These are phyloP conservation scores for Rosa chinensis DNA, from an alignment of 306 rosid species.

Conservation along the genomic window DNA sequence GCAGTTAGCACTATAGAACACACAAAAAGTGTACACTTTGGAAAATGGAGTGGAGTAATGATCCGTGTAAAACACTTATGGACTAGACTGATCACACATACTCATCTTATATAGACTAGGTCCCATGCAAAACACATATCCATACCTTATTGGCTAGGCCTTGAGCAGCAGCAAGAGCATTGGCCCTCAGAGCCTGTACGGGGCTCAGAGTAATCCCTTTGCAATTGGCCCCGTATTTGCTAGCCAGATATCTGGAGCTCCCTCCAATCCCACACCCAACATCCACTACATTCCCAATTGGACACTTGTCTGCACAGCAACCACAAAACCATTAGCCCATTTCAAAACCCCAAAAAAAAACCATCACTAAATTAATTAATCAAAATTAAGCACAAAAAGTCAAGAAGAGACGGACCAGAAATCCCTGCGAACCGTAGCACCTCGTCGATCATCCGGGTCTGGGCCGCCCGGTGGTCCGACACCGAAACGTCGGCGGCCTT, in stretches of 20 bases:
- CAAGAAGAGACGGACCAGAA: constrained; percentile 12
- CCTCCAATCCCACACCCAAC: constrained; percentile 99
- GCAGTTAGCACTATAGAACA: too few relatives aligned
- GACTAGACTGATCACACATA: too few relatives aligned
- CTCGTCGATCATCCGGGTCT: constrained; percentile 82
- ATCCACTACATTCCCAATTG: constrained; percentile 45
- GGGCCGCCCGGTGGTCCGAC: constrained; percentile 77
- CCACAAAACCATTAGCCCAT: not conserved
- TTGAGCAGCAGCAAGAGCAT: constrained; percentile 68
- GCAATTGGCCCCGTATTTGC: constrained; percentile 57
- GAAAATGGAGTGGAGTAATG: too few relatives aligned
- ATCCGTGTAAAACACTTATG: not conserved
- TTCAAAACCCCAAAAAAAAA: not conserved
- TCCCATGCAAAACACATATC: not conserved
- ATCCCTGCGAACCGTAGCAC: constrained; percentile 64
- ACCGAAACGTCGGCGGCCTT: constrained; percentile 44
- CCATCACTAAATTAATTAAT: not conserved
- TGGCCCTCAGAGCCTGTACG: constrained; percentile 84
- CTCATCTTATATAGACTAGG: too few relatives aligned
- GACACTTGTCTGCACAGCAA: constrained; percentile 22
- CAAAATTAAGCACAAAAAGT: not conserved
- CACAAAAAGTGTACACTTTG: too few relatives aligned
- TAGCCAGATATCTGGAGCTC: constrained; percentile 77
- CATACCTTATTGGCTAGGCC: constrained; percentile 55
- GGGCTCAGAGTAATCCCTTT: constrained; percentile 85